Conservation (phyloP, 1,284 basidiomycete genomes). For the Ceratobasidium sp. region DNA sequence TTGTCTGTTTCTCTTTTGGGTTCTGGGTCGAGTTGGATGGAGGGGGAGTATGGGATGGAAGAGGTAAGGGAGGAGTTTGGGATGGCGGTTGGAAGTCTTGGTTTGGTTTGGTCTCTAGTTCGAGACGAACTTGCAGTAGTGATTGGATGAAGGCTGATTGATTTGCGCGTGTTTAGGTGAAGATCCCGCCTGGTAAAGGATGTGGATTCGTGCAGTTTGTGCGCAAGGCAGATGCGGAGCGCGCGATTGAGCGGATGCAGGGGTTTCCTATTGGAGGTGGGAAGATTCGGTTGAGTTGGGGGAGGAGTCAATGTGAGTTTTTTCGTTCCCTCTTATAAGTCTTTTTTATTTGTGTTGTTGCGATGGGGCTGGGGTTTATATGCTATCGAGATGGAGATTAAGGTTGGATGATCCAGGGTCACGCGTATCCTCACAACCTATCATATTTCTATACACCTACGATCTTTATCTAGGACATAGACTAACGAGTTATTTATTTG, state of each 20-base stretch:
- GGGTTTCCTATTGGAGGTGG: constrained; percentile 94
- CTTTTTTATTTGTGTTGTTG: too few species aligned
- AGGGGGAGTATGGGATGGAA: too few species aligned
- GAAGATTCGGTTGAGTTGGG: constrained; percentile 92
- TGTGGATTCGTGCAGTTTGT: constrained; percentile 98
- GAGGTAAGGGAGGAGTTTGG: too few species aligned
- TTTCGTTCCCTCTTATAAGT: too few species aligned
- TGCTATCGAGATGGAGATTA: constrained; percentile 15
- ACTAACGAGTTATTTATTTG: constrained; percentile 27
- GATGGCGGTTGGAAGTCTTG: too few species aligned
- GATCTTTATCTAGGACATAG: too few species aligned
- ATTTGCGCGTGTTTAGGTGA: constrained; percentile 69
- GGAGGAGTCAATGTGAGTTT: constrained; percentile 87
- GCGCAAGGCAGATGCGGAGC: constrained; percentile 89
- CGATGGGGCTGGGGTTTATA: not conserved
- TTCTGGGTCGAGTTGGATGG: not conserved
- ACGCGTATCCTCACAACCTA: not conserved
- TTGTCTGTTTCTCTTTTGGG: constrained; percentile 39
- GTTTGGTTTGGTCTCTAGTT: not conserved
- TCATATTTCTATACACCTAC: constrained; percentile 28
- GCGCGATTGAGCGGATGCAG: constrained; percentile 96
- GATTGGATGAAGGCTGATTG: not conserved
- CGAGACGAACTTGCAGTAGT: too few species aligned
- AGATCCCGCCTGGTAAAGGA: constrained; percentile 94
- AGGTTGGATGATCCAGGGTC: constrained; percentile 1